Base-by-base conservation (phyloP, 2,329 filamentous ascomycete genomes). In the Hypoxylon sp. region DNA sequence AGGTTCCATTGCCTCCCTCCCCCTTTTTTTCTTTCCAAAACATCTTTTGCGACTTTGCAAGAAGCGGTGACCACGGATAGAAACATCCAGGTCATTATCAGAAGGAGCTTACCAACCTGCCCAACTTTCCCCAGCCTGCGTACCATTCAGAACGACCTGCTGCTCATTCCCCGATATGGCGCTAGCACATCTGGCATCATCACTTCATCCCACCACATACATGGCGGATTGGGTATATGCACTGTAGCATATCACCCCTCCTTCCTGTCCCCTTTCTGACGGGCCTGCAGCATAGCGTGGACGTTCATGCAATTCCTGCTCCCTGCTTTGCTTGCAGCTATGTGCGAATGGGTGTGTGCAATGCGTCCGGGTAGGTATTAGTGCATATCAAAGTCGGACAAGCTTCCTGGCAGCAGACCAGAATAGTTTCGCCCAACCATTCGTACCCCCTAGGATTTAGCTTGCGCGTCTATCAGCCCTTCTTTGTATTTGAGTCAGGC, bases 291-390 rank as follows among this genome's bases (percentile, higher is more conserved):
- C 27, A 57, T 19, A 34, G 38, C 37, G 52, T 45, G 44, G 37
- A 51, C 31, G 56, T 57, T 59, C 56, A 59, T 57, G 56, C 56
- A 59, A 34, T 48, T 49, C 52, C 56, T 49, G 53, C 46, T 45
- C 26, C 45, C 40, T 46, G 36, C 51, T 51, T 37, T 43, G 48
- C 55, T 50, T 40, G 32, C 29, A n/a, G n/a, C n/a, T n/a, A n/a
- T n/a, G n/a, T n/a, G n/a, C n/a, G n/a, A n/a, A n/a, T n/a, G n/a
- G n/a, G n/a, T n/a, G n/a, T n/a, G n/a, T n/a, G 29, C 34, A 29
- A 25, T 41, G 25, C 44, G 30, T 35, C 25, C 45, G 21, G 21
- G 21, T 51, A 30, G 17, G 20, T n/a, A n/a, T n/a, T n/a, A n/a
- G 21, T 49, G 34, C 21, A 38, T 48, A 35, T 50, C n/a, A 35